phyloP scores from a whole-genome alignment of 768 basidiomycete species.

The Tephrocybe sp. region DNA sequence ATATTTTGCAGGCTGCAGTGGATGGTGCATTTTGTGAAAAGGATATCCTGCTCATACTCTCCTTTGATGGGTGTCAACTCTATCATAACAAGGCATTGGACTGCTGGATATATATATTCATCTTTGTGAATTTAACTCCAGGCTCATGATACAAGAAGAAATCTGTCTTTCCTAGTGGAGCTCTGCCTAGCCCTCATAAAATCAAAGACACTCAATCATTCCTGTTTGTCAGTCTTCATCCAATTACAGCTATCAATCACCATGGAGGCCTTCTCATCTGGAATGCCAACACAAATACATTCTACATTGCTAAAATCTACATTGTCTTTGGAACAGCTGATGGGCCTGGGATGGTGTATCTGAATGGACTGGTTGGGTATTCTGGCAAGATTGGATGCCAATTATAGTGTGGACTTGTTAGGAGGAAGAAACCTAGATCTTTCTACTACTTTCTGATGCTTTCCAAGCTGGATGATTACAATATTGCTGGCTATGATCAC shows the following conservation, averaged over 20 bases:
- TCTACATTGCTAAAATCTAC: slow-evolving; percentile 14
- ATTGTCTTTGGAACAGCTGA: slow-evolving; percentile 22
- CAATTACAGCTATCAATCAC: slow-evolving; percentile 25
- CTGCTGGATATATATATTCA: slow-evolving; percentile 27
- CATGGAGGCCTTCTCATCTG: slow-evolving; percentile 12
- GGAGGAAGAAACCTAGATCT: slow-evolving; percentile 17
- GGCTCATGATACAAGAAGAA: slow-evolving; percentile 27
- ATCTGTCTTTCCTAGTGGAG: slow-evolving; percentile 25
- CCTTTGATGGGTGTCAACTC: slow-evolving; percentile 33
- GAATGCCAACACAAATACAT: slow-evolving; percentile 12
- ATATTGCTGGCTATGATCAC: slow-evolving; percentile 21
- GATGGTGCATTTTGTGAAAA: slow-evolving; percentile 5
- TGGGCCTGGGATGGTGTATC: slow-evolving; percentile 21
- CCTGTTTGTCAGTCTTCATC: slow-evolving; percentile 23
- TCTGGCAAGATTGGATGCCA: slow-evolving; percentile 20
- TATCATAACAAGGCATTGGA: slow-evolving; percentile 25
- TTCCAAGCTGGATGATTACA: slow-evolving; percentile 18
- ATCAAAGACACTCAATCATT: slow-evolving; percentile 31
- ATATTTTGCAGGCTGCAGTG: slow-evolving; percentile 6
- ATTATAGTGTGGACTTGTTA: slow-evolving; percentile 19
- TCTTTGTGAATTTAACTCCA: slow-evolving; percentile 24
- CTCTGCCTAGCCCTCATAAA: slow-evolving; percentile 32
- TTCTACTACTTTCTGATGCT: slow-evolving; percentile 23
- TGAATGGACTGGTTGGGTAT: slow-evolving; percentile 28
- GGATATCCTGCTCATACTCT: slow-evolving; percentile 29